These are phyloP conservation scores for Fusarium secorum DNA, from an alignment of 2,329 filamentous ascomycete genomes.

Conservation along the genomic window DNA sequence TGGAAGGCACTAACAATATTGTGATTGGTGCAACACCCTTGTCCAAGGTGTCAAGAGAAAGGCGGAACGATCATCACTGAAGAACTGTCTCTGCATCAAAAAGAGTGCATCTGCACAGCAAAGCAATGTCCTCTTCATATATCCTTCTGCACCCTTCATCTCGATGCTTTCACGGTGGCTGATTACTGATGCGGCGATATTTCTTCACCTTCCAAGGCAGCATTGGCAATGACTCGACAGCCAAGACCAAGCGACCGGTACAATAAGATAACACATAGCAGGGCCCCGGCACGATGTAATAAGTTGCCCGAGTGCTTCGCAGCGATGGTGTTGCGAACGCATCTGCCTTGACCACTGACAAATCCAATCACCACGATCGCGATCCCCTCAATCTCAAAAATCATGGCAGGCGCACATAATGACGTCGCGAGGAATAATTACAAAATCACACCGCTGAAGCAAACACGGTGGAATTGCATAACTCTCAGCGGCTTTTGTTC, in stretches of 20 bases:
- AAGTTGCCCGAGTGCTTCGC: neutral
- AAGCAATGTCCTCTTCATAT: fast-evolving
- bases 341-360: neutral
- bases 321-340: neutral
- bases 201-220: neutral
- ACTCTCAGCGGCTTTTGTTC: neutral
- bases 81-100: neutral
- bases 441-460: neutral
- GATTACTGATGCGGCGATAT: neutral
- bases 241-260: neutral
- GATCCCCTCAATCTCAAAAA: neutral
- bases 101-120: neutral
- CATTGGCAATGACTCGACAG: neutral
- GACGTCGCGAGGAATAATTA: neutral
- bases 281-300: neutral
- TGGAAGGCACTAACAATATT: neutral
- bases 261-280: too few species aligned
- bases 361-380: neutral
- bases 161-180: neutral
- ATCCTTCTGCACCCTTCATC: neutral
- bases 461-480: neutral
- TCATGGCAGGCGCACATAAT: neutral
- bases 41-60: neutral
- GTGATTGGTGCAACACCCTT: neutral
- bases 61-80: neutral